Conservation (phyloP, 2,329 filamentous ascomycete species). For the Cryphonectria radicalis region DNA sequence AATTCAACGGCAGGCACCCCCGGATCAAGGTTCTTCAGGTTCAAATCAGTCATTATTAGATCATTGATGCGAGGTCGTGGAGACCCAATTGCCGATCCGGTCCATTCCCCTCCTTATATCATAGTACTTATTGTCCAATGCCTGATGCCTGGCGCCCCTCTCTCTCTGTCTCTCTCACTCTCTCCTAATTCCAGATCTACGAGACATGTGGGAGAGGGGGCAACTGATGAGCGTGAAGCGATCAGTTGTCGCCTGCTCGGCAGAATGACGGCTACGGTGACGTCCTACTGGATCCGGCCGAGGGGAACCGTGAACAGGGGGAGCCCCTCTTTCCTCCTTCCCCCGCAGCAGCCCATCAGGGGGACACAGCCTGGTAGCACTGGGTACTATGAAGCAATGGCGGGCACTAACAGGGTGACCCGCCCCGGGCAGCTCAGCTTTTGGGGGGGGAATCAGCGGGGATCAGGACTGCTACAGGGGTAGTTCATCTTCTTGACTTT, state of each 20-base stretch:
- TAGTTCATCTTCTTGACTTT: not conserved
- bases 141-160: not conserved
- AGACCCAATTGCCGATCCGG: not conserved
- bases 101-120: not conserved
- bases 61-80: conserved; percentile 7
- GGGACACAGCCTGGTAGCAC: not conserved
- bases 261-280: conserved; percentile 21
- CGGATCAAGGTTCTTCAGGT: not conserved
- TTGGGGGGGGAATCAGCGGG: not conserved
- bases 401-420: conserved; percentile 18
- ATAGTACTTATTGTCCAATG: not conserved
- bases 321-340: conserved; percentile 5
- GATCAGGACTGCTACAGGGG: not conserved
- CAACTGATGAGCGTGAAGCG: not conserved
- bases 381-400: not conserved
- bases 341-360: conserved; percentile 3
- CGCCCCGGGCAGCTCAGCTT: not conserved
- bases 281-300: conserved; percentile 13
- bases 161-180: not conserved
- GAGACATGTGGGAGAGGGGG: not conserved
- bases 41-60: conserved; percentile 5
- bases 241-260: conserved; percentile 6
- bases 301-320: conserved; percentile 6
- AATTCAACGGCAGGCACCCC: conserved; percentile 23
- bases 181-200: not conserved